phyloP scores from a whole-genome alignment of 2,329 filamentous ascomycete species.

The Venturia asperata region DNA sequence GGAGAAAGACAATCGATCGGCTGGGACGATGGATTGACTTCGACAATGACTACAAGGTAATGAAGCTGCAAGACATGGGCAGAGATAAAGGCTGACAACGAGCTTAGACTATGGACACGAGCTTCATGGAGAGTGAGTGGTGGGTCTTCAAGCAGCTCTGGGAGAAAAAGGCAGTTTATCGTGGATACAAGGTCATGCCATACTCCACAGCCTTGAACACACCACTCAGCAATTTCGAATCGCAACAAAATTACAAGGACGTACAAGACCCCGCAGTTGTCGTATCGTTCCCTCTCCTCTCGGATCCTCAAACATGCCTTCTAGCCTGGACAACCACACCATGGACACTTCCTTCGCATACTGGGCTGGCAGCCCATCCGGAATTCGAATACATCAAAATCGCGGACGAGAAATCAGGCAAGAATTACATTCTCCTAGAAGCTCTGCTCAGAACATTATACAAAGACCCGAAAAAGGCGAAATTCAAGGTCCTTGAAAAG shows the following conservation, averaged over 20 bases:
- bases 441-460: conserved; percentile 74
- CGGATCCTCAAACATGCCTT: conserved; percentile 66
- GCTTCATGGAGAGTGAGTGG: conserved; percentile 94
- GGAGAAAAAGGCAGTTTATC: conserved; percentile 83
- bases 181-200: conserved; percentile 87
- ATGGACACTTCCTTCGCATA: conserved; percentile 77
- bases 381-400: conserved; percentile 86
- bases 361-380: conserved; percentile 69
- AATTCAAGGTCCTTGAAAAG: conserved; percentile 75
- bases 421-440: conserved; percentile 79
- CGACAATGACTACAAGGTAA: conserved; percentile 92
- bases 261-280: conserved; percentile 86
- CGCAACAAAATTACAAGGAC: conserved; percentile 90
- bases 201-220: conserved; percentile 89
- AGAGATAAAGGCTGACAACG: conserved; percentile 7
- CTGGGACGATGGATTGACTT: conserved; percentile 96
- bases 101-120: conserved; percentile 79
- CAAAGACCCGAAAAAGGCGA: conserved; percentile 93
- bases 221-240: conserved; percentile 86
- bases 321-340: conserved; percentile 88
- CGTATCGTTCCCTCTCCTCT: conserved; percentile 74
- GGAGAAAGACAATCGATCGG: conserved; percentile 80
- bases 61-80: conserved; percentile 20
- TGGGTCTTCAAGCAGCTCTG: conserved; percentile 94
- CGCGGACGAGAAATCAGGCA: conserved; percentile 70